These are phyloP conservation scores for Misopates orontium DNA, from an alignment of 257 asterid genomes.

Conservation along the genomic window DNA sequence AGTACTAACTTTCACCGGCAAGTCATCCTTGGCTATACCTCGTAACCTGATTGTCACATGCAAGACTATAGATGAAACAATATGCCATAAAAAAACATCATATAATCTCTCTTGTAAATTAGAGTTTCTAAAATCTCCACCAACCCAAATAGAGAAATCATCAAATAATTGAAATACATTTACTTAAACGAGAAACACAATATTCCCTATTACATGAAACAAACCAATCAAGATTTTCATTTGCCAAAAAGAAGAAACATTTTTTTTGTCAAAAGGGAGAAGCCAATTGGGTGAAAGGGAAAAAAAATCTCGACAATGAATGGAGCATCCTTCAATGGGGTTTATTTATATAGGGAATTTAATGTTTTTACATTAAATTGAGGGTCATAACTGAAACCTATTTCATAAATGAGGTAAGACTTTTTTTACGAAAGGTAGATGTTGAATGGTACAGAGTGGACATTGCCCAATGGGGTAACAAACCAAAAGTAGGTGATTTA, in stretches of 20 bases:
- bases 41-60: slow-evolving; percentile 59
- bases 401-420: slow-evolving; percentile 31
- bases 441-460: slow-evolving; percentile 29
- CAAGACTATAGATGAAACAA: slow-evolving; percentile 57
- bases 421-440: slow-evolving; percentile 26
- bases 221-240: not conserved
- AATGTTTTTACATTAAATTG: slow-evolving; percentile 12
- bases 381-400: not conserved
- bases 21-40: slow-evolving; percentile 96
- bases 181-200: slow-evolving; percentile 36
- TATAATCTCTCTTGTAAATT: not conserved
- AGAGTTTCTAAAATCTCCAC: slow-evolving; percentile 7
- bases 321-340: not conserved
- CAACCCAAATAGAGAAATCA: slow-evolving; percentile 2
- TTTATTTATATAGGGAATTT: slow-evolving; percentile 8
- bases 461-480: slow-evolving; percentile 25
- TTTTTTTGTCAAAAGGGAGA: slow-evolving; percentile 15
- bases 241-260: slow-evolving; percentile 14
- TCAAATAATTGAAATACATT: slow-evolving; percentile 23
- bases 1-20: slow-evolving; percentile 52
- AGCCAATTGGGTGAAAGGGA: slow-evolving; percentile 27
- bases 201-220: slow-evolving; percentile 25
- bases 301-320: slow-evolving; percentile 16
- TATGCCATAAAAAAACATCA: too few relatives aligned
- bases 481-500: not conserved